These are phyloP conservation scores for Solanum neorickii DNA, from an alignment of 257 asterid genomes.

Conservation along the genomic window DNA sequence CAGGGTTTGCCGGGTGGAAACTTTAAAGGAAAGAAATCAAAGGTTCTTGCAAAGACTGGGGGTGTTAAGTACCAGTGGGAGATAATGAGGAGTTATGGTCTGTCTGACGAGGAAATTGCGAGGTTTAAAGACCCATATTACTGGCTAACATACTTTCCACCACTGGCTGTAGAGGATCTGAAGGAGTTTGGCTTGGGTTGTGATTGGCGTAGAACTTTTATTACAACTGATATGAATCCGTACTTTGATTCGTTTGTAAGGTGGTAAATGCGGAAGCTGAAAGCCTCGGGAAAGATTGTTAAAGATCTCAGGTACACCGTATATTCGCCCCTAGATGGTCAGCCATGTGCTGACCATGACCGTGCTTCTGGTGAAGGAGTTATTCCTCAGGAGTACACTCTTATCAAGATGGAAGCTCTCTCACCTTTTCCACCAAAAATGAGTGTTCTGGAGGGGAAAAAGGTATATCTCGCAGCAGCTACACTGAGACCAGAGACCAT, in stretches of 20 bases:
- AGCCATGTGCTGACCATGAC: conserved; percentile 98
- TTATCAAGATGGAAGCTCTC: conserved; percentile 80
- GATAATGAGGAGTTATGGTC: conserved; percentile 78
- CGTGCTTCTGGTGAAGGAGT: conserved; percentile 98
- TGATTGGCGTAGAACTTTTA: conserved; percentile 87
- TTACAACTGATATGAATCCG: conserved; percentile 73
- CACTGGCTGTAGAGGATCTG: conserved; percentile 79
- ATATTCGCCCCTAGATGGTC: conserved; percentile 89
- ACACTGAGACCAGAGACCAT: conserved; percentile 93
- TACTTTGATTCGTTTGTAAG: conserved; percentile 82
- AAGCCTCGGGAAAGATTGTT: conserved; percentile 66
- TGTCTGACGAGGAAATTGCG: conserved; percentile 70
- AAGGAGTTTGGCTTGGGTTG: conserved; percentile 96
- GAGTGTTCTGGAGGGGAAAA: conserved; percentile 67
- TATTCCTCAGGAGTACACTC: conserved; percentile 83
- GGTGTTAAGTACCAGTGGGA: conserved; percentile 75
- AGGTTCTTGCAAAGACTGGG: conserved; percentile 77
- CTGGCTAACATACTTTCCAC: conserved; percentile 83
- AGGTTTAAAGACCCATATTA: conserved; percentile 58
- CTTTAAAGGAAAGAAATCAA: conserved; percentile 87
- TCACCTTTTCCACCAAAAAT: conserved; percentile 74
- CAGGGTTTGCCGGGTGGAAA: conserved; percentile 53
- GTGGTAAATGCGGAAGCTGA: conserved; percentile 87
- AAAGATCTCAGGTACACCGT: conserved; percentile 70
- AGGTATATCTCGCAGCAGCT: conserved; percentile 89